phyloP scores from a whole-genome alignment of 306 rosid species.

The Pyrus communis region DNA sequence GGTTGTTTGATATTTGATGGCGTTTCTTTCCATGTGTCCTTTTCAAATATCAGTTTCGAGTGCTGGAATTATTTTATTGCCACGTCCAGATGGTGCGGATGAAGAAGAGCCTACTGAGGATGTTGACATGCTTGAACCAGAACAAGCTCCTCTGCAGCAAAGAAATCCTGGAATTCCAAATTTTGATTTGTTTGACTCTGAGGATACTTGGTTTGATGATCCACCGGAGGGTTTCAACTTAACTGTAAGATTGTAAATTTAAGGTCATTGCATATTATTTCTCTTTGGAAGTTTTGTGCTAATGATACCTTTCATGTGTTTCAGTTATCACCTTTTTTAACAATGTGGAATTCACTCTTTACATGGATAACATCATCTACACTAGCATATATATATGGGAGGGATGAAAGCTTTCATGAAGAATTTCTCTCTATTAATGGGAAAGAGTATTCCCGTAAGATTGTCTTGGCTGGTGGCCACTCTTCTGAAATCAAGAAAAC shows the following conservation, averaged over 20 bases:
- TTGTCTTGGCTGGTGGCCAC: conserved; percentile 70
- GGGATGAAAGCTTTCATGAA: conserved; percentile 73
- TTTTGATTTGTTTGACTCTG: conserved; percentile 54
- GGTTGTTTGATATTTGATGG: background rate
- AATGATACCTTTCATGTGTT: conserved; percentile 10
- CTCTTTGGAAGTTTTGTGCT: background rate
- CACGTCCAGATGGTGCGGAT: conserved; percentile 28
- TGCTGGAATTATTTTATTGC: conserved; percentile 74
- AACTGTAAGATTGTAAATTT: conserved; percentile 35
- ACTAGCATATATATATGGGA: conserved; percentile 75
- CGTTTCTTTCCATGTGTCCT: conserved; percentile 7
- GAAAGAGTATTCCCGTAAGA: conserved; percentile 59
- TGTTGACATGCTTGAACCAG: conserved; percentile 39
- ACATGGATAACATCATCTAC: conserved; percentile 76
- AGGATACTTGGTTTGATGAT: conserved; percentile 73
- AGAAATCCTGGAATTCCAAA: conserved; percentile 47
- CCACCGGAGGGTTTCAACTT: conserved; percentile 83
- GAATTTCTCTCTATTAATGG: conserved; percentile 60
- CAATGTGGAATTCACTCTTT: conserved; percentile 80
- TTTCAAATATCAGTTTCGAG: conserved; percentile 49
- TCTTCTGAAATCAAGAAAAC: conserved; percentile 87
- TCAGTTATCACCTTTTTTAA: conserved; percentile 88
- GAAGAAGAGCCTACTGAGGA: conserved; percentile 22
- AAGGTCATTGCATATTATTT: background rate
- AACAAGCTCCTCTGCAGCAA: conserved; percentile 48